Evolutionary conservation across 1,284 basidiomycete species (phyloP).

Genomic region (Ganoderma sp.): DNA sequence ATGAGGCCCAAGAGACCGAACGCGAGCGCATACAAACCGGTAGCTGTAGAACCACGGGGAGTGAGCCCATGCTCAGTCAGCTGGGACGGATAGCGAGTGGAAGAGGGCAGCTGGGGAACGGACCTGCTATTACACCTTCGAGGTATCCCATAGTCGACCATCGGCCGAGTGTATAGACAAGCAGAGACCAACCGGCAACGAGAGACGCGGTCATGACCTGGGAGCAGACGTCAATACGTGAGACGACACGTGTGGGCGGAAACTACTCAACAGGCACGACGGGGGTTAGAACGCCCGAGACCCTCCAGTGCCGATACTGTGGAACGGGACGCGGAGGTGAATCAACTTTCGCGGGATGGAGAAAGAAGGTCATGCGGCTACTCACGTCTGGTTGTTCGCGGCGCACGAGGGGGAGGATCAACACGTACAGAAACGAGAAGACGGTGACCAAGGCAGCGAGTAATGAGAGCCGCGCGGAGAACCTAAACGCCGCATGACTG

Average conservation of each 20-base stretch:
- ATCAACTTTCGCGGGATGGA: background rate
- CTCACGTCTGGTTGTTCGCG: constrained; percentile 73
- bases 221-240: background rate
- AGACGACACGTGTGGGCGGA: background rate
- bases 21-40: constrained; percentile 67
- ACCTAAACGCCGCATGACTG: constrained; percentile 34
- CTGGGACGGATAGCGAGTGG: background rate
- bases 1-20: constrained; percentile 75
- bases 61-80: background rate
- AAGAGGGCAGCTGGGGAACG: constrained; percentile 31
- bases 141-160: constrained; percentile 70
- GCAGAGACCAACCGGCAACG: constrained; percentile 69
- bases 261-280: constrained; percentile 54
- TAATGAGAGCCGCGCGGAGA: constrained; percentile 45
- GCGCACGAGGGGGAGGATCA: constrained; percentile 65
- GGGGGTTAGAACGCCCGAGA: constrained; percentile 59
- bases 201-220: constrained; percentile 66
- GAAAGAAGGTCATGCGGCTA: constrained; percentile 23
- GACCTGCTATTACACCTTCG: constrained; percentile 67
- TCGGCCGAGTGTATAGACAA: constrained; percentile 63
- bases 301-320: constrained; percentile 42
- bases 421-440: constrained; percentile 71
- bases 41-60: constrained; percentile 48
- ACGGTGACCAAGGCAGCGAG: constrained; percentile 62
- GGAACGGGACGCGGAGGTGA: constrained; percentile 9